Evolutionary conservation across 345 rosid genomes (phyloP), one percentile per base, ranked within the genome.

Genomic region (Litchi chinensis): DNA sequence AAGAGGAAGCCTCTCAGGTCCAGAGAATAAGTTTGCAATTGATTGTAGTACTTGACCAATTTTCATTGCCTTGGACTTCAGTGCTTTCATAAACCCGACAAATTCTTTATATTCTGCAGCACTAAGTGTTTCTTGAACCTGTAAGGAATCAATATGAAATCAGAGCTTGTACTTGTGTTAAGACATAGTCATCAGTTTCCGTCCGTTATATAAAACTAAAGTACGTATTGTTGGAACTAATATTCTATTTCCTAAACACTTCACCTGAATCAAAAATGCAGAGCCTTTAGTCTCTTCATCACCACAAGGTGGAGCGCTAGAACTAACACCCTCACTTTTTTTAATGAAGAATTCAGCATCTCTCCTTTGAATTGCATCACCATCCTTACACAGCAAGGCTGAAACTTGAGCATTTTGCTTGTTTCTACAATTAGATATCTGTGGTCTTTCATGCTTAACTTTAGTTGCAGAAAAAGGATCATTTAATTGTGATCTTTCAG

Each of bases 31-130:
- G 80, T 79, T 83, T 70, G 88, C 92, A 75, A 96, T 89, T 40
- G 92, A 88, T 75, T 88, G 86, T 78, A 93, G 81, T 81, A 94
- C 91, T 64, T 74, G 76, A 71, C 85, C 85, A 78, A 91, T 77
- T 60, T 88, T 87, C 81, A 89, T 85, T 76, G 89, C 92, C 80
- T 93, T 92, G 50, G 95, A 92, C 88, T 93, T 96, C 85, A 91
- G 79, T 71, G 94, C 97, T 86, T 89, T 93, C 92, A 96, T 87
- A 77, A 86, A 88, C 62, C 93, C 97, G 44, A 96, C 87, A 84
- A 96, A 96, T 71, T 92, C 89, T 77, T 89, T 89, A 76, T 96
- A 96, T 84, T 96, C 97, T 68, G 89, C 71, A 60, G 94, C 65
- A 79, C 76, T 88, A 70, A 96, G 97, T 81, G 89, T 90, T 85